Conservation (phyloP, 768 basidiomycete species). For the Rhizopogon salebrosus region DNA sequence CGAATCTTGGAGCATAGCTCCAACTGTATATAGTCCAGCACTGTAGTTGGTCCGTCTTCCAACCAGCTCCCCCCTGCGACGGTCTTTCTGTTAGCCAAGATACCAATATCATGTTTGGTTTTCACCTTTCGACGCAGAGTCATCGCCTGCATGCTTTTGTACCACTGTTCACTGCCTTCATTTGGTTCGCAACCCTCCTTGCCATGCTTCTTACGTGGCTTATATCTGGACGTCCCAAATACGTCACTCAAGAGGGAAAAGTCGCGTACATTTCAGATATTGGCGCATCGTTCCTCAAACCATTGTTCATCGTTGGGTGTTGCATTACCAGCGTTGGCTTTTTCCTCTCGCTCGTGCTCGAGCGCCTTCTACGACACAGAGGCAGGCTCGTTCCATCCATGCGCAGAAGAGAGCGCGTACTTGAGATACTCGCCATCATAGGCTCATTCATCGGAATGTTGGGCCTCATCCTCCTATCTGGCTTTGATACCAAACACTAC, state of each 20-base stretch:
- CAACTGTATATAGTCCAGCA: background rate
- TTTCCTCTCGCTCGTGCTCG: slow-evolving; percentile 52
- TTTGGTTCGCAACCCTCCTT: slow-evolving; percentile 70
- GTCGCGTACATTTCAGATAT: slow-evolving; percentile 79
- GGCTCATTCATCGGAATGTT: slow-evolving; percentile 57
- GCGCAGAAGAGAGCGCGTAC: slow-evolving; percentile 49
- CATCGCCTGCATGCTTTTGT: slow-evolving; percentile 66
- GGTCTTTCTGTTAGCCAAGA: background rate
- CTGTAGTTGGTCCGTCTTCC: background rate
- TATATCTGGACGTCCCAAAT: slow-evolving; percentile 48
- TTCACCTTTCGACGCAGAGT: slow-evolving; percentile 8
- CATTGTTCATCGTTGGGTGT: slow-evolving; percentile 66
- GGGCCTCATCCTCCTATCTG: slow-evolving; percentile 64
- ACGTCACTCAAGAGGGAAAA: slow-evolving; percentile 45
- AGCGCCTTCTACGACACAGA: slow-evolving; percentile 60
- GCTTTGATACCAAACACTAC: slow-evolving; percentile 64
- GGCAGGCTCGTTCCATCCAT: slow-evolving; percentile 62
- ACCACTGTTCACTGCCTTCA: slow-evolving; percentile 50
- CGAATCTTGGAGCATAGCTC: background rate
- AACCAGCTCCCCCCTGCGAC: background rate
- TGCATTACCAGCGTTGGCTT: slow-evolving; percentile 59
- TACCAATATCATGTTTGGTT: slow-evolving; percentile 10
- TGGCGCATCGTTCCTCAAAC: slow-evolving; percentile 70
- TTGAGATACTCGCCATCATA: slow-evolving; percentile 53
- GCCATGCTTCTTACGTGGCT: slow-evolving; percentile 73